Evolutionary conservation across 345 rosid species (phyloP).

Genomic region (Sonneratia caseolaris): DNA sequence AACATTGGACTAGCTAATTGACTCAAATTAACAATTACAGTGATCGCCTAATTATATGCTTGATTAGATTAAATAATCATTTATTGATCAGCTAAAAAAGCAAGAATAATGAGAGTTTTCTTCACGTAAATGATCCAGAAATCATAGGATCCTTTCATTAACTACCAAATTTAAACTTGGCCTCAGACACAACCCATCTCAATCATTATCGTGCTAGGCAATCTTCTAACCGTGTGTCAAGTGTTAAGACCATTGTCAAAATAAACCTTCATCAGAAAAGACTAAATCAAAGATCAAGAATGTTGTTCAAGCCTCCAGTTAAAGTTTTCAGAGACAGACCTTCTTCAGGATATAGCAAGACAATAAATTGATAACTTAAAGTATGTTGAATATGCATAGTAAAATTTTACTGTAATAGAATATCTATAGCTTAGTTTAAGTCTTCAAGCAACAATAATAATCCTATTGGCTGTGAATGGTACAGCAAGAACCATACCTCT

Average conservation of each 20-base stretch:
- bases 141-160: neutral
- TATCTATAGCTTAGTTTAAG: no score
- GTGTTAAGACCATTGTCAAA: neutral
- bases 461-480: no score
- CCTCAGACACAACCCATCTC: neutral
- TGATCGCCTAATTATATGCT: neutral
- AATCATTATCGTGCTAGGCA: neutral
- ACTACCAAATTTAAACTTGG: neutral
- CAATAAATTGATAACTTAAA: neutral
- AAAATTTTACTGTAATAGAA: no score
- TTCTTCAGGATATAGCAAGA: neutral
- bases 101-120: neutral
- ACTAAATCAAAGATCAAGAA: neutral
- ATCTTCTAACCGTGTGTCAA: neutral
- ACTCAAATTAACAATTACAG: neutral
- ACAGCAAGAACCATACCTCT: no score
- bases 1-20: neutral
- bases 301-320: neutral
- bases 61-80: neutral
- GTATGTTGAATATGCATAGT: neutral
- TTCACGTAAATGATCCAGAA: neutral
- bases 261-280: neutral
- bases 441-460: no score
- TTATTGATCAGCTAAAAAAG: neutral
- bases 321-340: neutral